A percentile compares a stretch with the other conserved stretches of the same genome.
Conservation (phyloP, 768 basidiomycete genomes). For the Daedaleopsis nitida region DNA sequence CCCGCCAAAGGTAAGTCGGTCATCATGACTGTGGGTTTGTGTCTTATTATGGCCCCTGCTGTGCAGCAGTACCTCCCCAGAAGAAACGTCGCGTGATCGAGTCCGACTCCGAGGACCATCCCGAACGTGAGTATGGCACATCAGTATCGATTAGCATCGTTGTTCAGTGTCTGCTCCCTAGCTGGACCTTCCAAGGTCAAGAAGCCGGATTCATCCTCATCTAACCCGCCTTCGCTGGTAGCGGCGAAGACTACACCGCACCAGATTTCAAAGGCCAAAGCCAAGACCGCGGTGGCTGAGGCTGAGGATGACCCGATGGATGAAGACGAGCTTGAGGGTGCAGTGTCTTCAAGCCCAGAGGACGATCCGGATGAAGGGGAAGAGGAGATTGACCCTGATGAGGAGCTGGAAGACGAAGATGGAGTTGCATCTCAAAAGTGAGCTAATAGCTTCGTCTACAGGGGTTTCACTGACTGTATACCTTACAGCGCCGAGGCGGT, state of each 20-base stretch:
- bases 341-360: constrained; percentile 25
- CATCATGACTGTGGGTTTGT: constrained; percentile 3
- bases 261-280: neutral
- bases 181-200: constrained; percentile 13
- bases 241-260: neutral
- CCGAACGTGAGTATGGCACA: constrained; percentile 4
- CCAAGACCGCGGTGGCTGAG: constrained; percentile 11
- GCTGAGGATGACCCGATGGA: constrained; percentile 29
- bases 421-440: constrained; percentile 70
- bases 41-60: too few species aligned
- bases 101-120: constrained; percentile 36
- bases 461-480: neutral
- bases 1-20: neutral
- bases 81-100: constrained; percentile 39
- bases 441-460: constrained; percentile 13
- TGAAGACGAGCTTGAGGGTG: constrained; percentile 3
- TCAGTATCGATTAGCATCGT: neutral
- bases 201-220: neutral
- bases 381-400: constrained; percentile 33
- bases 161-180: neutral
- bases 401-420: constrained; percentile 44
- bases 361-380: constrained; percentile 36
- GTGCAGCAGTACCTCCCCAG: constrained; percentile 5
- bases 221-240: neutral
- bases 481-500: constrained; percentile 65